Evolutionary conservation across 2,329 filamentous ascomycete species (phyloP).

Genomic region (Ophiognomonia clavigignenti-juglandacearum): DNA sequence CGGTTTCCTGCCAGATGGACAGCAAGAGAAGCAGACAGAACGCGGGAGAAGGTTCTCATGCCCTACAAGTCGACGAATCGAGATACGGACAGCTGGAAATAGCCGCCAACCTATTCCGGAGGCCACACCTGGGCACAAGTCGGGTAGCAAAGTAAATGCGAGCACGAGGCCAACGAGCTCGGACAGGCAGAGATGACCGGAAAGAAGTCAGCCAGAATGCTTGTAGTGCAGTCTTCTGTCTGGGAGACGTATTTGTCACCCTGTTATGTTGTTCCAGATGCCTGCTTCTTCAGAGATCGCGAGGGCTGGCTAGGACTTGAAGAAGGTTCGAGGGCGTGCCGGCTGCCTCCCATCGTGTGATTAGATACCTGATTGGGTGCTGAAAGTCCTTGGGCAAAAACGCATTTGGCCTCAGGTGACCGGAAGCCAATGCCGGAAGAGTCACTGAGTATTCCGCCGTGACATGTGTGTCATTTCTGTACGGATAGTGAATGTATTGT

Average conservation of each 20-base stretch:
- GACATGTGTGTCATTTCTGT: too few species aligned
- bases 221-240: conserved; percentile 3
- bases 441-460: not conserved
- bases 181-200: not conserved
- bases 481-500: too few species aligned
- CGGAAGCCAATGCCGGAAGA: conserved; percentile 1
- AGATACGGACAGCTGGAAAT: not conserved
- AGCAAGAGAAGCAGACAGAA: conserved; percentile 6
- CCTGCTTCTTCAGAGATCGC: not conserved
- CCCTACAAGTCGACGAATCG: conserved; percentile 1
- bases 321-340: not conserved
- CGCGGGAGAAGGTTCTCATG: conserved; percentile 6
- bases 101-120: conserved; percentile 12
- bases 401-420: not conserved
- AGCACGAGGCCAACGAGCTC: conserved; percentile 1
- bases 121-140: conserved; percentile 3
- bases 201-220: conserved; percentile 6
- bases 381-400: conserved; percentile 1
- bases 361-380: not conserved
- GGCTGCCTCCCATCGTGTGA: not conserved
- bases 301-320: not conserved
- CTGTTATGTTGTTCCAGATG: not conserved
- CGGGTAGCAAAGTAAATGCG: conserved; percentile 3
- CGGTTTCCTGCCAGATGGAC: not conserved
- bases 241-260: not conserved